Evolutionary conservation across 1,139 yeast genomes (phyloP).

Genomic region (Debaryomyces psychrophilus): DNA sequence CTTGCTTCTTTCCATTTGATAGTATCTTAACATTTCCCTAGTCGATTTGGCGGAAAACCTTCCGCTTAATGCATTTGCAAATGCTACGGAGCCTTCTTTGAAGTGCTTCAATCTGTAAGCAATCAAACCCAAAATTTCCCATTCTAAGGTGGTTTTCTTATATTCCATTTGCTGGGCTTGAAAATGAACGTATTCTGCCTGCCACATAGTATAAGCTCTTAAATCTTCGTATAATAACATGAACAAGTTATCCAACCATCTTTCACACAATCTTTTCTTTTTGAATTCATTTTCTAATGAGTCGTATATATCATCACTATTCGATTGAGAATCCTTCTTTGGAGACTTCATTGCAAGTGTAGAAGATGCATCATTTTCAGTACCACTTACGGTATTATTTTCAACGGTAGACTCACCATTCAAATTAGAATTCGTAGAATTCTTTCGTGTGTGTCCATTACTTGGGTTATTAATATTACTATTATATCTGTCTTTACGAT

Average conservation of each 20-base stretch:
- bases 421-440: slow-evolving; percentile 19
- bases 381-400: slow-evolving; percentile 12
- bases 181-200: slow-evolving; percentile 71
- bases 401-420: slow-evolving; percentile 16
- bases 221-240: slow-evolving; percentile 87
- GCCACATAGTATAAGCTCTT: slow-evolving; percentile 86
- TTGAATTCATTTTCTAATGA: slow-evolving; percentile 51
- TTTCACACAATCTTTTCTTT: slow-evolving; percentile 83
- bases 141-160: slow-evolving; percentile 82
- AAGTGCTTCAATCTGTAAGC: slow-evolving; percentile 78
- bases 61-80: slow-evolving; percentile 75
- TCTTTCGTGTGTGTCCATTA: slow-evolving; percentile 21
- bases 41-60: slow-evolving; percentile 82
- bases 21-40: slow-evolving; percentile 70
- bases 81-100: slow-evolving; percentile 81
- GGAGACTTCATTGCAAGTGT: slow-evolving; percentile 47
- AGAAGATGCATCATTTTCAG: slow-evolving; percentile 34
- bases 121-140: slow-evolving; percentile 88
- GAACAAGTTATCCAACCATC: slow-evolving; percentile 91
- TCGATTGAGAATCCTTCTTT: slow-evolving; percentile 20
- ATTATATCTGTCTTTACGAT: slow-evolving; percentile 48
- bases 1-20: slow-evolving; percentile 51
- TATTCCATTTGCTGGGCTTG: slow-evolving; percentile 73
- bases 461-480: slow-evolving; percentile 8
- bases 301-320: slow-evolving; percentile 16